Percentiles rank a stretch among this genome's conserved stretches.
These are phyloP conservation scores for Ampelomyces quisqualis DNA, from an alignment of 2,329 filamentous ascomycete species.

Conservation along the genomic window DNA sequence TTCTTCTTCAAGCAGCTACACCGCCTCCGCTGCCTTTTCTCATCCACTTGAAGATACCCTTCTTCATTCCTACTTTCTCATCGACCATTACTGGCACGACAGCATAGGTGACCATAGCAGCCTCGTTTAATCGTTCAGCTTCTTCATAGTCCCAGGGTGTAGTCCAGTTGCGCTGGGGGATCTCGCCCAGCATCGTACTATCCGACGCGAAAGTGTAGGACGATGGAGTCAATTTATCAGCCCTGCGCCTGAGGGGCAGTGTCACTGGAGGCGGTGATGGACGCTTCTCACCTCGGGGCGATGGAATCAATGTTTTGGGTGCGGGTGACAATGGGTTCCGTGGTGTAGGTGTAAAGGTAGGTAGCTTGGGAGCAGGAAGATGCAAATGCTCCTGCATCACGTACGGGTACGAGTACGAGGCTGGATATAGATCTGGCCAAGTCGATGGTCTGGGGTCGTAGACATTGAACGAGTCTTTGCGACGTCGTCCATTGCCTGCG, in stretches of 20 bases:
- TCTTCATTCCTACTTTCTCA: conserved; percentile 15
- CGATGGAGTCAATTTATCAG: conserved; percentile 43
- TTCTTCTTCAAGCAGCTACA: background rate
- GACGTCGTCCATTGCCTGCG: conserved; percentile 12
- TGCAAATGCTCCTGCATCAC: conserved; percentile 15
- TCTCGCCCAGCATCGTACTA: conserved; percentile 53
- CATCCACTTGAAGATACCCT: conserved; percentile 26
- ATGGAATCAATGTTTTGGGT: background rate
- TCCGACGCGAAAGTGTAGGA: conserved; percentile 49
- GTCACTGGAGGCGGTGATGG: background rate
- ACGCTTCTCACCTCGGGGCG: conserved; percentile 3
- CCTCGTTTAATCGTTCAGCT: conserved; percentile 47
- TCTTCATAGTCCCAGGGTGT: conserved; percentile 47
- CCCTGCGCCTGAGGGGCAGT: conserved; percentile 20
- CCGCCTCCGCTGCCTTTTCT: conserved; percentile 9
- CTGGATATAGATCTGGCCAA: conserved; percentile 23
- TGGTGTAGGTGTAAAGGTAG: conserved; percentile 16
- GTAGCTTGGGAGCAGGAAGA: conserved; percentile 16
- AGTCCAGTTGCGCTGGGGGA: conserved; percentile 49
- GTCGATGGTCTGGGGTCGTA: conserved; percentile 21
- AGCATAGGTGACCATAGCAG: conserved; percentile 19
- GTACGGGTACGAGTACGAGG: conserved; percentile 7
- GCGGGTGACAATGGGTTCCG: conserved; percentile 7
- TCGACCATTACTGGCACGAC: conserved; percentile 6
- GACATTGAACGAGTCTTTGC: conserved; percentile 26